A percentile compares a stretch with the other conserved stretches of the same genome.
Evolutionary conservation across 495 filamentous ascomycete genomes (phyloP).

Genomic region (Jackrogersella multiformis): DNA sequence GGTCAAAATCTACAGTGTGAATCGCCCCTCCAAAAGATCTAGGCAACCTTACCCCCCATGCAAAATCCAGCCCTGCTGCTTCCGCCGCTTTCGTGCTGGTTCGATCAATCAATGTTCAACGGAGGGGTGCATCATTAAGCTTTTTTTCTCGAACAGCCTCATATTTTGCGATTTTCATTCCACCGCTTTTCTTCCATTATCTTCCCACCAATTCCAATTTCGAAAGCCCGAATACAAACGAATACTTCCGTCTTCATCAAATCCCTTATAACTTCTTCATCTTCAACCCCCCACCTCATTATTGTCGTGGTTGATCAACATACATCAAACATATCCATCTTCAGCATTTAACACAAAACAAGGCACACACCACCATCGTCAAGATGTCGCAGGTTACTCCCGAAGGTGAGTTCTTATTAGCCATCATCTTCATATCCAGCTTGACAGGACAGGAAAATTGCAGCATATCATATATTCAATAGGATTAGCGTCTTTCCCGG

Average conservation of each 20-base stretch:
- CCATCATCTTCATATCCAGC: neutral
- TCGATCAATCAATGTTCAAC: constrained; percentile 35
- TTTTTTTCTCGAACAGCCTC: constrained; percentile 41
- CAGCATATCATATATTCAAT: neutral
- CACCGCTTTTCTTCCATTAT: constrained; percentile 27
- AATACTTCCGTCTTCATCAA: neutral
- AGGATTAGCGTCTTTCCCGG: neutral
- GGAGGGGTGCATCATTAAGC: constrained; percentile 43
- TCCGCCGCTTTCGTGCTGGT: constrained; percentile 44
- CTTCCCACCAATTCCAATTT: constrained; percentile 35
- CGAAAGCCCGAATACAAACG: constrained; percentile 1
- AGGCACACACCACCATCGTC: neutral
- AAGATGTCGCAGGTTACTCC: constrained; percentile 48
- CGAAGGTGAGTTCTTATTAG: constrained; percentile 37
- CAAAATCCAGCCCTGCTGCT: constrained; percentile 39
- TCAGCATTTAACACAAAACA: neutral
- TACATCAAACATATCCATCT: neutral
- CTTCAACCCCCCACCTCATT: neutral
- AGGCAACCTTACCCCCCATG: constrained; percentile 33
- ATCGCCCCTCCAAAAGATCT: neutral
- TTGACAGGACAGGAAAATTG: neutral
- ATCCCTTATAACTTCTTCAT: constrained; percentile 5
- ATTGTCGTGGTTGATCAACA: neutral
- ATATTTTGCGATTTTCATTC: constrained; percentile 34
- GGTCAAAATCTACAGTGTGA: constrained; percentile 26